Percentiles rank a stretch among this genome's conserved stretches.
phyloP scores from a whole-genome alignment of 2,329 filamentous ascomycete species.

The Cladophialophora exuberans region DNA sequence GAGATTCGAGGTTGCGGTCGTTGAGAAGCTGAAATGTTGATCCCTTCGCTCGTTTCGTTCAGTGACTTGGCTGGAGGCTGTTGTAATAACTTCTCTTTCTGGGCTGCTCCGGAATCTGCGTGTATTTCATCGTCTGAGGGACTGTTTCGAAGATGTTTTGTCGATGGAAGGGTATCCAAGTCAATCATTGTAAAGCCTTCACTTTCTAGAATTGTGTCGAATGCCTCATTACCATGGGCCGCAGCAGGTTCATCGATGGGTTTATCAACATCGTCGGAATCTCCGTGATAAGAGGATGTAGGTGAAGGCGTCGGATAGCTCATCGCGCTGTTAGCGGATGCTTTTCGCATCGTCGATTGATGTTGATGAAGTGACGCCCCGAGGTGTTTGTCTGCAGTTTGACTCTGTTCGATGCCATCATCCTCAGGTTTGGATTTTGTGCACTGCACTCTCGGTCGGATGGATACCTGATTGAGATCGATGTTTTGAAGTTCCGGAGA shows the following conservation, averaged over 20 bases:
- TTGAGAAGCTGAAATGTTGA: background rate
- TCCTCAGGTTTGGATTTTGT: slow-evolving; percentile 19
- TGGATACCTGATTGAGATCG: slow-evolving; percentile 29
- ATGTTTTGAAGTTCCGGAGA: slow-evolving; percentile 26
- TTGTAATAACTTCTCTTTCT: background rate
- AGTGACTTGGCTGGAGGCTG: background rate
- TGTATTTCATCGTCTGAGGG: slow-evolving; percentile 3
- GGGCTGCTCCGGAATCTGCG: background rate
- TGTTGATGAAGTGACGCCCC: background rate
- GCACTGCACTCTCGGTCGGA: slow-evolving; percentile 20
- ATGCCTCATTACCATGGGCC: slow-evolving; percentile 49
- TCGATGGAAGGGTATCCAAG: slow-evolving; percentile 56
- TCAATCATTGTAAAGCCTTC: slow-evolving; percentile 64
- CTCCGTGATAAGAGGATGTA: slow-evolving; percentile 30
- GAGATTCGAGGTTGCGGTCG: background rate
- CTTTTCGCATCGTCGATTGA: slow-evolving; percentile 23
- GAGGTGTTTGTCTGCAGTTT: background rate
- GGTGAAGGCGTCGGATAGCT: slow-evolving; percentile 35
- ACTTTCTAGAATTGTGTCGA: slow-evolving; percentile 60
- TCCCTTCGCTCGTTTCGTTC: background rate
- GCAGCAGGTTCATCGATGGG: slow-evolving; percentile 18
- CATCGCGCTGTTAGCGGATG: slow-evolving; percentile 31
- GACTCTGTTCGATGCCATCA: background rate
- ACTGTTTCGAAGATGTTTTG: slow-evolving; percentile 37
- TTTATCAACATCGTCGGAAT: slow-evolving; percentile 24